Base-by-base conservation (phyloP, 805 yeast species). In the Zygosaccharomyces lentus region DNA sequence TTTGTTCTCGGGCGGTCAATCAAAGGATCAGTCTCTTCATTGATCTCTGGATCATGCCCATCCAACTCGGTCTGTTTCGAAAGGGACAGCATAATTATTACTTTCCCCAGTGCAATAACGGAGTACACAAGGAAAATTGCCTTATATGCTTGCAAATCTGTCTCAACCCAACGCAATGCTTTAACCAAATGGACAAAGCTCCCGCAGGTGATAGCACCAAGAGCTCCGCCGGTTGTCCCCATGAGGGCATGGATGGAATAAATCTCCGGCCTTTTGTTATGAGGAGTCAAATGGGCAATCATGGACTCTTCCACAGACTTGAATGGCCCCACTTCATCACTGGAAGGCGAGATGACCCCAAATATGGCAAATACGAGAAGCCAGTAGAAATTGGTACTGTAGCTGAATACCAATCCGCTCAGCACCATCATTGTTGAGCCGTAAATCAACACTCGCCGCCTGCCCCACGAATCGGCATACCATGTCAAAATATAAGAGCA, bases 261-360 rank as follows among this genome's bases (percentile, higher is more conserved):
- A 2, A 87, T 70, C 52, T 80, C 86, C 1, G 95, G 82, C 37
- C 95, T 71, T 46, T 75, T 77, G 44, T 69, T 70, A 30, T 73
- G 74, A 0, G 83, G 80, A 0, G 95, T 83, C 51, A 88, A 67
- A 63, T 86, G 91, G 0, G 96, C 93, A 41, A 88, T 71, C 32
- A 86, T 75, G 1, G 91, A 81, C 59, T 87, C 96, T 62, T 88
- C 96, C 24, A 88, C 80, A 0, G 93, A 79, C 58, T 85, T 83
- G 64, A 88, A 88, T 0, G 96, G 96, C 0, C 96, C 96, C 0
- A 90, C 87, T 58, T 88, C 96, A 57, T 83, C 89, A 19, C 96
- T 95, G 24, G 87, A 80, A 1, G 96, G 93, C 2, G 95, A 85
- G 6, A 88, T 84, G 13, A 88, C 96, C 1, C 96, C 96, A 25